These are phyloP conservation scores for Trichoderma asperelloides DNA, from an alignment of 495 filamentous ascomycete genomes.

Conservation along the genomic window DNA sequence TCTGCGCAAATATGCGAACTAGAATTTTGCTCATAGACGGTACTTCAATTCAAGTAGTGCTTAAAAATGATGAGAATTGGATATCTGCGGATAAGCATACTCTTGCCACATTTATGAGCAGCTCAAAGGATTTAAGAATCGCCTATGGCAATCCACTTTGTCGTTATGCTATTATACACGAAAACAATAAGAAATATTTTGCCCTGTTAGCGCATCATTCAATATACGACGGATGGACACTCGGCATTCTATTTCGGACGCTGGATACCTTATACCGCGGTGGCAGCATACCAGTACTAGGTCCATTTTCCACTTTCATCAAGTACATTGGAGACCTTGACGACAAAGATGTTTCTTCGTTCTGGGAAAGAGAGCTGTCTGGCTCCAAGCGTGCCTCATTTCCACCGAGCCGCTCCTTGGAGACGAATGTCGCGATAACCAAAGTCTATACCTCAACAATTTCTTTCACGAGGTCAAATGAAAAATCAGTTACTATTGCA, in stretches of 20 bases:
- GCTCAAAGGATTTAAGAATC: neutral
- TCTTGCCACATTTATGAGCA: no score
- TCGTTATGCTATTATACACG: neutral
- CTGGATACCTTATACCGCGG: neutral
- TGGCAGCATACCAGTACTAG: neutral
- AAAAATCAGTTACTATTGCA: slow-evolving; percentile 18
- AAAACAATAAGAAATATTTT: neutral
- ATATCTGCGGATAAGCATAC: no score
- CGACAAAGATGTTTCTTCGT: neutral
- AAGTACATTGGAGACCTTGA: neutral
- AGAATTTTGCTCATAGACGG: no score
- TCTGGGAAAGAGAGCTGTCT: neutral
- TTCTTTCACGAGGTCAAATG: neutral
- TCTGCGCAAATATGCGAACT: neutral
- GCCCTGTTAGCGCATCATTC: slow-evolving; percentile 10
- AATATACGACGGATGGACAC: slow-evolving; percentile 10
- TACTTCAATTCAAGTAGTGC: no score
- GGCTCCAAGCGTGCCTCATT: neutral
- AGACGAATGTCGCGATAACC: neutral
- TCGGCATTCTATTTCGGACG: neutral
- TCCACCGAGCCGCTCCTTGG: neutral
- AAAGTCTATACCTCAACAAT: slow-evolving; percentile 6
- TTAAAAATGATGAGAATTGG: no score
- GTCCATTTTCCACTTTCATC: neutral
- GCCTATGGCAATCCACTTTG: neutral